Base-by-base conservation (phyloP, 2,329 filamentous ascomycete genomes). In the Sclerotinia borealis region DNA sequence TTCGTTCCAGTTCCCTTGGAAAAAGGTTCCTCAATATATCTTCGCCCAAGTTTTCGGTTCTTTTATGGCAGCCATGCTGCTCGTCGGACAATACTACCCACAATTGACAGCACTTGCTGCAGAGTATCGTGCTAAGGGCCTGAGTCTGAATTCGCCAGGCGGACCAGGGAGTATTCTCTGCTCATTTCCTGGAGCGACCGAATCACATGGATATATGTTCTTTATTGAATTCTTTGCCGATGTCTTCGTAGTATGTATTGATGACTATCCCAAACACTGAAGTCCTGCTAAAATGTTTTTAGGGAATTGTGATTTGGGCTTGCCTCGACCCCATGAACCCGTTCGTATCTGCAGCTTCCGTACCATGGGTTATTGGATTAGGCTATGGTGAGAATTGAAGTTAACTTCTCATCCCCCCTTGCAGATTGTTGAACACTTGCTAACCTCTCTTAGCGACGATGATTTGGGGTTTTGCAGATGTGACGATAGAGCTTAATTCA, bases 171-270 rank as follows among this genome's bases (percentile, higher is more conserved):
- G 78, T 52, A 80, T 86, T 48, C 76, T 86, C 11, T 84, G 79
- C 72, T 76, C 80, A 3, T 84, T 84, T 69, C 83, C 82, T 0
- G 77, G 75, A 29, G 68, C 77, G 0, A 77, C 74, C 19, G 80
- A 85, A 69, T 80, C 77, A 7, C 75, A 82, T 45, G 83, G 83
- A 17, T 85, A 81, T 69, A 71, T 86, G 0, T 83, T 86, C 74
- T 71, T 85, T 59, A 81, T 81, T 64, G 84, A 86, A 69, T 86
- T 83, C 71, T 84, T 86, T 67, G 82, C 83, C 34, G 80, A 83
- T 69, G 76, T 73, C 62, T 85, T 85, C 73, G 81, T 86, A 62
- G 70, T 69, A 49, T 64, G 65, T 31, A 34, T 9, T 15, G 43
- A 54, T 15, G 43, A 8, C 22, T 34, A 39, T 22, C 19, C 17